These are phyloP conservation scores for Gossypium turneri DNA, from an alignment of 345 rosid genomes.

Conservation along the genomic window DNA sequence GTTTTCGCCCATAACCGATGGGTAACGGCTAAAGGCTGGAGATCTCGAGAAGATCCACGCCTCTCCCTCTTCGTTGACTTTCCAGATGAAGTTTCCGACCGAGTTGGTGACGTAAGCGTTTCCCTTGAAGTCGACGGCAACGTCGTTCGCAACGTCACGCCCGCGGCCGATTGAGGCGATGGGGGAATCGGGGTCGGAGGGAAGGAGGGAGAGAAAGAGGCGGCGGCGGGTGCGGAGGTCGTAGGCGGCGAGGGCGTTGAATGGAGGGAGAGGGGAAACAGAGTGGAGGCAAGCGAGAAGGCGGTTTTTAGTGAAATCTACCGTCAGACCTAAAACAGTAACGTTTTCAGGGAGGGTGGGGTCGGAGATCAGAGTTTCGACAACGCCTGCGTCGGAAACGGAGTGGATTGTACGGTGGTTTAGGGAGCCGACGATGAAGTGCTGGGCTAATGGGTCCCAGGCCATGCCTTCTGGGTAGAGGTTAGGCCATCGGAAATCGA, in stretches of 20 bases:
- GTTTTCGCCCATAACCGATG: constrained; percentile 36
- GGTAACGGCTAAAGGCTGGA: constrained; percentile 40
- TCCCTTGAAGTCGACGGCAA: constrained; percentile 63
- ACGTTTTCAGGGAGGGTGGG: constrained; percentile 55
- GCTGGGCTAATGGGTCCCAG: constrained; percentile 66
- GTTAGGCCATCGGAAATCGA: constrained; percentile 57
- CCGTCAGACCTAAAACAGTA: constrained; percentile 51
- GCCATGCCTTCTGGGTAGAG: constrained; percentile 78
- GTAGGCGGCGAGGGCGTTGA: constrained; percentile 85
- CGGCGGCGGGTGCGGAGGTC: constrained; percentile 54
- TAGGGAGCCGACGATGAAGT: constrained; percentile 78
- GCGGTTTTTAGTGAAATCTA: constrained; percentile 54
- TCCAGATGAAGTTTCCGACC: constrained; percentile 81
- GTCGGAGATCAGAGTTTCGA: constrained; percentile 54
- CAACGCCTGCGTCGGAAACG: constrained; percentile 78
- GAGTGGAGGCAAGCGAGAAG: constrained; percentile 60
- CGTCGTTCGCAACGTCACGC: constrained; percentile 57
- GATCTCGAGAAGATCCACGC: constrained; percentile 70
- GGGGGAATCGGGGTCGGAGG: constrained; percentile 20
- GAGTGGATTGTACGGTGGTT: constrained; percentile 52
- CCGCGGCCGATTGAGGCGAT: constrained; percentile 14
- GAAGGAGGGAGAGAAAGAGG: constrained; percentile 30
- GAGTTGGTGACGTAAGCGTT: constrained; percentile 89
- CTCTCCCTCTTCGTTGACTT: constrained; percentile 52
- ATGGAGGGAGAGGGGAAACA: constrained; percentile 48